These are phyloP conservation scores for Naganishia kalamii DNA, from an alignment of 768 basidiomycete species.

Conservation along the genomic window DNA sequence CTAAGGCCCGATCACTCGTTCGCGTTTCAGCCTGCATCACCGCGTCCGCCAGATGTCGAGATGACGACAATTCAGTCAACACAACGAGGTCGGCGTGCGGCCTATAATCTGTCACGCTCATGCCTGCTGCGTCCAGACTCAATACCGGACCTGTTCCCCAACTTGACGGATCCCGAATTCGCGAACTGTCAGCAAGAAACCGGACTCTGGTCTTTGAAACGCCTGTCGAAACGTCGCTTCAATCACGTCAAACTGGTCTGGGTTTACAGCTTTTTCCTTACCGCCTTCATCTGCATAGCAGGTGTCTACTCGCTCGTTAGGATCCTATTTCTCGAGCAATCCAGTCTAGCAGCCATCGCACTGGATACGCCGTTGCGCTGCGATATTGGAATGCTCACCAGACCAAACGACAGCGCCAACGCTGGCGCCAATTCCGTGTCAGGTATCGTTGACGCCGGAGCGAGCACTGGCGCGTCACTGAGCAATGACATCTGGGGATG, in stretches of 20 bases:
- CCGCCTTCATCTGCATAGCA: background rate
- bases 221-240: background rate
- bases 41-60: background rate
- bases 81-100: too few species aligned
- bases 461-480: background rate
- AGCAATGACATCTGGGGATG: slow-evolving; percentile 8
- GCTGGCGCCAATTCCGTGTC: background rate
- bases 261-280: slow-evolving; percentile 3
- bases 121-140: too few species aligned
- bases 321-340: background rate
- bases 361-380: background rate
- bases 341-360: background rate
- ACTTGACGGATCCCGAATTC: too few species aligned
- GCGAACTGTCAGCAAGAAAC: too few species aligned
- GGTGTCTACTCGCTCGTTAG: background rate
- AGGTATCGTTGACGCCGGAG: background rate
- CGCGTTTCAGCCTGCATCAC: background rate
- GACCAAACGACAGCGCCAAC: background rate
- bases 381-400: background rate
- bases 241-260: background rate
- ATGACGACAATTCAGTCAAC: background rate
- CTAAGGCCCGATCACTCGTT: background rate
- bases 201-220: background rate
- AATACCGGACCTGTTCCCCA: too few species aligned
- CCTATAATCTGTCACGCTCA: too few species aligned